A percentile compares a stretch with the other conserved stretches of the same genome.
phyloP scores from a whole-genome alignment of 2,329 filamentous ascomycete species.

The Cephalotrichum gorgonifer region DNA sequence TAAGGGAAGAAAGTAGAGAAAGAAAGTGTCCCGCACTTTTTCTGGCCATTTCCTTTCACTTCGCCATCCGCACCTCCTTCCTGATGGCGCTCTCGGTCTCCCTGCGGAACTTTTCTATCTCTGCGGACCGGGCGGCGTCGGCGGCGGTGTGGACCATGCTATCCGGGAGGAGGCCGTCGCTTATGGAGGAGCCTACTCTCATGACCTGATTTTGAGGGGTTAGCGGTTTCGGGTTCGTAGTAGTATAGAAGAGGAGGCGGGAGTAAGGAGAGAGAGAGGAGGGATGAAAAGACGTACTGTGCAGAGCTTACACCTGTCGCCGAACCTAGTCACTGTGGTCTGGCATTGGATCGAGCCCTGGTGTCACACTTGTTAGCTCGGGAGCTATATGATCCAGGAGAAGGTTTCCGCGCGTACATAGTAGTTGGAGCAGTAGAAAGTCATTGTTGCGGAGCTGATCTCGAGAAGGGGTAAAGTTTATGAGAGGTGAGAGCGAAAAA shows the following conservation, averaged over 20 bases:
- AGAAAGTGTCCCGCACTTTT: slow-evolving; percentile 3
- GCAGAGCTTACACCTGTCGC: slow-evolving; percentile 25
- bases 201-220: slow-evolving; percentile 6
- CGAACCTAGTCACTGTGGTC: slow-evolving; percentile 23
- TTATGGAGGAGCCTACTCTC: slow-evolving; percentile 5
- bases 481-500: no score
- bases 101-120: background rate
- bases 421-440: slow-evolving; percentile 27
- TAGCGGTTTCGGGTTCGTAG: background rate
- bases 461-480: no score
- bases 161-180: slow-evolving; percentile 2
- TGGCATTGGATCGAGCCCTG: slow-evolving; percentile 25
- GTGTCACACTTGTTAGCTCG: background rate
- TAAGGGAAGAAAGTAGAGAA: background rate
- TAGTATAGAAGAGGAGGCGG: no score
- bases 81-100: background rate
- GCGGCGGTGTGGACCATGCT: background rate
- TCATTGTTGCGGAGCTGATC: slow-evolving; percentile 12
- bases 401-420: slow-evolving; percentile 18
- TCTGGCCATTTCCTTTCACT: background rate
- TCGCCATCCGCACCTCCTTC: background rate
- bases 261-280: background rate
- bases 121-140: background rate
- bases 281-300: slow-evolving; percentile 16
- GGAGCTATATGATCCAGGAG: background rate